Base-by-base conservation (phyloP, 176 grass and related monocot species). In the Musa acuminata region DNA sequence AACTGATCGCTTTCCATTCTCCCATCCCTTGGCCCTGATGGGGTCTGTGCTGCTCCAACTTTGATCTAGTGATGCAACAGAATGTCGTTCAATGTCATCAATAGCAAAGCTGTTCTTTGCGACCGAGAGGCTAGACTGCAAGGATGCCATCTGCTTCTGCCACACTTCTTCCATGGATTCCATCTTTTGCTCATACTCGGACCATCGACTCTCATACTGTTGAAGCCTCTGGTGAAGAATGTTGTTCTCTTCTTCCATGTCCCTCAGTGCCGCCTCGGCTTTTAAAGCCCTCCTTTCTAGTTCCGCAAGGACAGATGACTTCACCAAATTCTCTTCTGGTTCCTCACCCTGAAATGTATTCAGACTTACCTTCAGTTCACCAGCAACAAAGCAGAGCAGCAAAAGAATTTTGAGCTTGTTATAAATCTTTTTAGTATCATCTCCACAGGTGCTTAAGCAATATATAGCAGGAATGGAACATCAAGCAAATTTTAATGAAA, bases 111-210 rank as follows among this genome's bases (percentile, higher is more conserved):
- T 93, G 72, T 55, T 90, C 83, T 98, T 98, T 7, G 90, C 95
- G 23, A 91, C 77, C 3, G 90, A 89, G 29, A 98, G 82, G 69
- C 90, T 91, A 4, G 95, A 89, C 63, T 98, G 95, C 71, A 98
- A 62, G 9, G 95, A 98, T 2, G 84, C 76, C 95, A 98, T 93
- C 64, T 98, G 95, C 75, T 90, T 91, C 81, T 98, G 95, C 95
- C 95, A 98, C 86, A 91, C 92, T 72, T 98, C 95, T 75, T 98
- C 95, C 95, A 98, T 98, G 48, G 95, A 70, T 84, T 85, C 83
- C 95, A 98, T 98, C 80, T 98, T 98, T 83, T 90, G 88, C 75
- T 98, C 95, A 1, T 98, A 98, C 64, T 98, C 95, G 23, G 71
- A 76, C 95, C 95, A 98, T 7, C 90, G 85, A 21, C 62, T 91